Percentiles rank a stretch among this genome's conserved stretches.
Evolutionary conservation across 306 rosid genomes (phyloP).

Genomic region (Styphnolobium japonicum): DNA sequence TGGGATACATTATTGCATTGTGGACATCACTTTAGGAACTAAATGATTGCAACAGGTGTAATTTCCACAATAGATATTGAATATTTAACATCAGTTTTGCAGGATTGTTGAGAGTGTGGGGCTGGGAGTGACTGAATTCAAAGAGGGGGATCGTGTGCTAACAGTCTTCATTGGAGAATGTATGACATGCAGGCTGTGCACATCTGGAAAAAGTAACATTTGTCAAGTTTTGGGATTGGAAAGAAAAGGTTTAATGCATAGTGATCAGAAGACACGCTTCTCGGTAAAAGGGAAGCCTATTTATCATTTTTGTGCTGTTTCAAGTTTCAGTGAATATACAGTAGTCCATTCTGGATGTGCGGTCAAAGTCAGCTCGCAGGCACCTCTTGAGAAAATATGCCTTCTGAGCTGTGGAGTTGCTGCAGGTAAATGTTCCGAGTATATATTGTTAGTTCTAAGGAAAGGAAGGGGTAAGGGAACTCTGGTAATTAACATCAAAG

Average conservation of each 20-base stretch:
- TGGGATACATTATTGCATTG: not conserved
- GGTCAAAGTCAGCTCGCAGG: slow-evolving; percentile 63
- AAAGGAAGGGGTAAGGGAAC: not conserved
- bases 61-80: not conserved
- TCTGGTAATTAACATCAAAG: not conserved
- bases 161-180: slow-evolving; percentile 96
- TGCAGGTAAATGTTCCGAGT: slow-evolving; percentile 59
- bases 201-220: slow-evolving; percentile 76
- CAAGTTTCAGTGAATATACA: slow-evolving; percentile 92
- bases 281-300: slow-evolving; percentile 75
- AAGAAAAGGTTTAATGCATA: slow-evolving; percentile 87
- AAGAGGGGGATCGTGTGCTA: slow-evolving; percentile 82
- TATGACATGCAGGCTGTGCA: slow-evolving; percentile 63
- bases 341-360: slow-evolving; percentile 98
- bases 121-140: slow-evolving; percentile 73
- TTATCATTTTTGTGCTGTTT: slow-evolving; percentile 93
- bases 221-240: slow-evolving; percentile 88
- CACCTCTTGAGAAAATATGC: slow-evolving; percentile 84
- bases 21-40: not conserved
- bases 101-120: slow-evolving; percentile 98
- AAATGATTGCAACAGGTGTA: not conserved
- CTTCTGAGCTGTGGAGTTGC: slow-evolving; percentile 94
- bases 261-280: slow-evolving; percentile 91
- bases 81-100: slow-evolving; percentile 27
- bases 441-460: not conserved